Evolutionary conservation across 305 asterid genomes (phyloP).

Genomic region (Ilex paraguariensis): DNA sequence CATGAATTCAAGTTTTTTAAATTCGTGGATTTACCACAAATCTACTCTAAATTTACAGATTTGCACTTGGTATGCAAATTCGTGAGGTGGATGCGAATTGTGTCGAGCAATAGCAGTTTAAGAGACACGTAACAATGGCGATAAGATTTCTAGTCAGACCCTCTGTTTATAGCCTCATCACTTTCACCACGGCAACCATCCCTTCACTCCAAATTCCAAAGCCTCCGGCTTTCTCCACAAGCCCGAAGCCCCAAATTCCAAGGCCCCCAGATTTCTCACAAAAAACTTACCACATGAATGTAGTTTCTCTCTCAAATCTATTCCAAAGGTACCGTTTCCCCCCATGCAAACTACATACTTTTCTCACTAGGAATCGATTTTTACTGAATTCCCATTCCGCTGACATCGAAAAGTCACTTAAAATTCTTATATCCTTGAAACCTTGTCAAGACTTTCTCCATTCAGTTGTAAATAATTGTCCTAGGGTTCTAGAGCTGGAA

Average conservation of each 20-base stretch:
- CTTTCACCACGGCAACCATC: slow-evolving; percentile 9
- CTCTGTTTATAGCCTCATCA: background rate
- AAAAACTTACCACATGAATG: slow-evolving; percentile 20
- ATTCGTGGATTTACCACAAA: no score
- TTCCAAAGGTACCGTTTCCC: slow-evolving; percentile 63
- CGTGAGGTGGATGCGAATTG: no score
- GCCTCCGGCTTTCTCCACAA: slow-evolving; percentile 23
- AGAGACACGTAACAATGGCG: slow-evolving; percentile 13
- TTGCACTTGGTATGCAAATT: no score
- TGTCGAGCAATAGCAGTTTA: no score
- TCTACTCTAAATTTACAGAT: no score
- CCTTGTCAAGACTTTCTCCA: slow-evolving; percentile 50
- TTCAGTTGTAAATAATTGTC: slow-evolving; percentile 51
- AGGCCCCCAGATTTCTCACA: slow-evolving; percentile 1
- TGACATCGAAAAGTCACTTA: slow-evolving; percentile 43
- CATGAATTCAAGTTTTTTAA: no score
- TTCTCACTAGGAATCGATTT: slow-evolving; percentile 40
- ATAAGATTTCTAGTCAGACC: slow-evolving; percentile 12
- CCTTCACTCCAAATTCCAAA: slow-evolving; percentile 8
- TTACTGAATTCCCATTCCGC: slow-evolving; percentile 33
- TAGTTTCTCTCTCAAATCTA: slow-evolving; percentile 35
- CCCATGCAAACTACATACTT: slow-evolving; percentile 29
- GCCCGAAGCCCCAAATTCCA: slow-evolving; percentile 17
- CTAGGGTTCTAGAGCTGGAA: slow-evolving; percentile 43
- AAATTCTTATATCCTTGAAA: slow-evolving; percentile 39